A percentile compares a stretch with the other conserved stretches of the same genome.
Conservation (phyloP, 352 stramenopile genomes). For the Pythium phragmiticola region DNA sequence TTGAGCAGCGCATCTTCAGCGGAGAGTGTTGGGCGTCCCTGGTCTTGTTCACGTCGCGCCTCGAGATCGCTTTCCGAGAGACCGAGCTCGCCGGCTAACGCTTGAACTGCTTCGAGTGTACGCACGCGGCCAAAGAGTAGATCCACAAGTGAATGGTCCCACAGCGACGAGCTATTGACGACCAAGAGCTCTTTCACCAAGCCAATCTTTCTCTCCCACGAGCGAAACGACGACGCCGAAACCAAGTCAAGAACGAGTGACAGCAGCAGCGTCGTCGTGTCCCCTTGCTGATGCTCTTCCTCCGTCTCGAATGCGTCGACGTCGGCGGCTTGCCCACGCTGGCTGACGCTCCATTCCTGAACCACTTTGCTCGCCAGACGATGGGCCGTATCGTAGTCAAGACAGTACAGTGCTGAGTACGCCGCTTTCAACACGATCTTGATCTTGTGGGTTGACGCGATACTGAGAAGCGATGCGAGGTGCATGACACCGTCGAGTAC, state of each 20-base stretch:
- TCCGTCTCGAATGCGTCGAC: background rate
- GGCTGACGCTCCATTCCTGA: constrained; percentile 21
- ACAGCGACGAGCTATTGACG: constrained; percentile 27
- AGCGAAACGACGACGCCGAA: constrained; percentile 57
- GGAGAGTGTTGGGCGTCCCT: constrained; percentile 24
- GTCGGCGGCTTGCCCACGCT: background rate
- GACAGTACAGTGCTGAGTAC: constrained; percentile 65
- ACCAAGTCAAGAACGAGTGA: constrained; percentile 70
- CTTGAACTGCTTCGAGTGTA: constrained; percentile 54
- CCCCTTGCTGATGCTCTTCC: constrained; percentile 4
- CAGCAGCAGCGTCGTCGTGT: constrained; percentile 41
- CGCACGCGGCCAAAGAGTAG: constrained; percentile 47
- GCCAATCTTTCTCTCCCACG: constrained; percentile 53
- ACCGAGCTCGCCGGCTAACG: constrained; percentile 56
- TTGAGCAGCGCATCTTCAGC: constrained; percentile 50
- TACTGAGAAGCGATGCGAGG: constrained; percentile 46
- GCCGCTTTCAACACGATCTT: constrained; percentile 64
- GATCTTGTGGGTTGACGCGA: constrained; percentile 29
- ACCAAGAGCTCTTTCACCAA: constrained; percentile 15
- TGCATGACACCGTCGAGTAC: constrained; percentile 51
- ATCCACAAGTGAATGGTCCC: constrained; percentile 49
- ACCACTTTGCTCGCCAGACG: constrained; percentile 42
- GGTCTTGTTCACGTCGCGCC: constrained; percentile 37
- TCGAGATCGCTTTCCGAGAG: constrained; percentile 64
- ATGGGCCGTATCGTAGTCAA: constrained; percentile 62